phyloP scores from a whole-genome alignment of 2,329 filamentous ascomycete species.

The Pestalotiopsis fici region DNA sequence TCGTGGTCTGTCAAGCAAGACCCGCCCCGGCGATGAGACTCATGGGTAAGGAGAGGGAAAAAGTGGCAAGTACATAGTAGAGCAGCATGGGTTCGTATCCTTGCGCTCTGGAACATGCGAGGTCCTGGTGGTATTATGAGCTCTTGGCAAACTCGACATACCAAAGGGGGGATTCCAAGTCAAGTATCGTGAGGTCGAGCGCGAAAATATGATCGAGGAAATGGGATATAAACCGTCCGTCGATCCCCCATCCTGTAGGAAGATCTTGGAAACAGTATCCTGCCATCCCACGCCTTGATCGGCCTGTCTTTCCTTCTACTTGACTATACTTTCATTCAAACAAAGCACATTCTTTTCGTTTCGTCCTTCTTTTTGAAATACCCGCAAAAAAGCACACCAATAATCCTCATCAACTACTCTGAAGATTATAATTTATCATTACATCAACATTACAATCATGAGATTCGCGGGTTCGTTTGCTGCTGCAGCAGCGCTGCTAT shows the following conservation, averaged over 20 bases:
- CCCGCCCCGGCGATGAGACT: background rate
- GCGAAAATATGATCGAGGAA: background rate
- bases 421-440: background rate
- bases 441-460: slow-evolving; percentile 8
- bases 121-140: background rate
- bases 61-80: too few species aligned
- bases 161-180: background rate
- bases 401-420: background rate
- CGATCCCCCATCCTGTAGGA: background rate
- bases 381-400: background rate
- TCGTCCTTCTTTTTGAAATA: background rate
- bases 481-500: slow-evolving; percentile 8
- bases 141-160: background rate
- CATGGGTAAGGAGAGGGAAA: background rate
- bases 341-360: background rate
- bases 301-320: slow-evolving; percentile 1
- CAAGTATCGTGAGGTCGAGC: background rate
- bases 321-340: background rate
- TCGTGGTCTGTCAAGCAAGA: background rate
- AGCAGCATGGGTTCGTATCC: background rate
- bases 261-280: background rate
- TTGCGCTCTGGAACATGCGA: background rate
- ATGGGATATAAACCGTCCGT: background rate
- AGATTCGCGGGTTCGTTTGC: slow-evolving; percentile 9
- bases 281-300: background rate